Percentiles rank a stretch among this genome's conserved stretches.
These are phyloP conservation scores for Cercospora berteroae DNA, from an alignment of 2,329 filamentous ascomycete species.

Conservation along the genomic window DNA sequence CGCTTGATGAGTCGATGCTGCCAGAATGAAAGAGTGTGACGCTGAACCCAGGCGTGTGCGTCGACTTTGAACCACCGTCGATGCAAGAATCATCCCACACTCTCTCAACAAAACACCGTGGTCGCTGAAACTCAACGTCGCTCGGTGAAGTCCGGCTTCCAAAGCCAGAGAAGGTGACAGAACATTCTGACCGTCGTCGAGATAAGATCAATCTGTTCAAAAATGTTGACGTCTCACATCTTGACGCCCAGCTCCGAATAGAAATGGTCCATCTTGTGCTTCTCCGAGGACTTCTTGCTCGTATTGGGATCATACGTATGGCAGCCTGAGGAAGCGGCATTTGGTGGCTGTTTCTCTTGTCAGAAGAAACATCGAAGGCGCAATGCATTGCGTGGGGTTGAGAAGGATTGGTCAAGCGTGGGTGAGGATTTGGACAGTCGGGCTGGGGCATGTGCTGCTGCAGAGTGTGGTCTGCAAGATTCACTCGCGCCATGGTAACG, in stretches of 20 bases:
- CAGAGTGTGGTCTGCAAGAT: not conserved
- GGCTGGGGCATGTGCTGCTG: not conserved
- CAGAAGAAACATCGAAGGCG: not conserved
- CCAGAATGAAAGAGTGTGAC: not conserved
- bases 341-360: conserved; percentile 62
- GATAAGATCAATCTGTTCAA: not conserved
- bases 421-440: too few species aligned
- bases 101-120: too few species aligned
- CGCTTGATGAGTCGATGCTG: not conserved
- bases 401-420: not conserved
- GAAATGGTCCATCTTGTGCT: conserved; percentile 61
- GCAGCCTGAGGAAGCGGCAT: conserved; percentile 79
- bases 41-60: too few species aligned
- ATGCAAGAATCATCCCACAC: not conserved
- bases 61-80: not conserved
- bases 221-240: conserved; percentile 17
- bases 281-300: conserved; percentile 68
- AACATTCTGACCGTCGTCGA: too few species aligned
- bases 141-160: not conserved
- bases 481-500: not conserved
- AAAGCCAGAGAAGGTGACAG: too few species aligned
- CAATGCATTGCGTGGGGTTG: not conserved
- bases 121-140: not conserved
- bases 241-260: conserved; percentile 58
- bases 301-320: conserved; percentile 77